Evolutionary conservation across 768 basidiomycete genomes (phyloP).

Genomic region (Lactifluus volemus): DNA sequence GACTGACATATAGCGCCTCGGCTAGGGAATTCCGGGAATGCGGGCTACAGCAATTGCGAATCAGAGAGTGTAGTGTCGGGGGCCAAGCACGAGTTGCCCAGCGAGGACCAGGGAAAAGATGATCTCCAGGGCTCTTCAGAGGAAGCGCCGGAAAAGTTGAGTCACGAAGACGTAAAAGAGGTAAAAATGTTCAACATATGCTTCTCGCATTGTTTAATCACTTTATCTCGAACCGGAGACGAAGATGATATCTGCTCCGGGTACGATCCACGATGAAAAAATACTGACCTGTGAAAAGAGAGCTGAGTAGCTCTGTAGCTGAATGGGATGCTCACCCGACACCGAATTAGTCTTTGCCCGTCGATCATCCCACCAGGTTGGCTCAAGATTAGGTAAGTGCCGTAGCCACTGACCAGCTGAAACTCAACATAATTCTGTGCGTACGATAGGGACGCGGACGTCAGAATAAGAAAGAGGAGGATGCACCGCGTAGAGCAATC

Average conservation of each 20-base stretch:
- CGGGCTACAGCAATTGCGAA: background rate
- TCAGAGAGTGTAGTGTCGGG: background rate
- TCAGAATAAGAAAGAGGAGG: background rate
- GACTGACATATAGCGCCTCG: slow-evolving; percentile 5
- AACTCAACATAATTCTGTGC: background rate
- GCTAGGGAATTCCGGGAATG: background rate
- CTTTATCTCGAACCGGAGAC: background rate
- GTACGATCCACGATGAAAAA: background rate
- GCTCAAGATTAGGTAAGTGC: slow-evolving; percentile 7
- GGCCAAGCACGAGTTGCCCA: background rate
- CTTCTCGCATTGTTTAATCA: background rate
- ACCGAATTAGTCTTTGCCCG: background rate
- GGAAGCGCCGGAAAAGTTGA: background rate
- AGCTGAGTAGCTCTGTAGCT: background rate
- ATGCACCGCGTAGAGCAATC: background rate
- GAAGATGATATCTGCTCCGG: background rate
- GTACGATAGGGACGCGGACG: background rate
- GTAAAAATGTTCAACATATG: background rate
- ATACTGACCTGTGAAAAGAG: background rate
- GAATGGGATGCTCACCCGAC: background rate
- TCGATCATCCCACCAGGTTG: background rate
- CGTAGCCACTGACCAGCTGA: too few relatives aligned
- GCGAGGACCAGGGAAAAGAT: background rate
- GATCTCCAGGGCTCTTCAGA: background rate
- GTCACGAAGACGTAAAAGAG: slow-evolving; percentile 14